Evolutionary conservation across 352 stramenopile genomes (phyloP), one percentile per base, ranked within the genome.

Genomic region (Phytopythium oedochilum): DNA sequence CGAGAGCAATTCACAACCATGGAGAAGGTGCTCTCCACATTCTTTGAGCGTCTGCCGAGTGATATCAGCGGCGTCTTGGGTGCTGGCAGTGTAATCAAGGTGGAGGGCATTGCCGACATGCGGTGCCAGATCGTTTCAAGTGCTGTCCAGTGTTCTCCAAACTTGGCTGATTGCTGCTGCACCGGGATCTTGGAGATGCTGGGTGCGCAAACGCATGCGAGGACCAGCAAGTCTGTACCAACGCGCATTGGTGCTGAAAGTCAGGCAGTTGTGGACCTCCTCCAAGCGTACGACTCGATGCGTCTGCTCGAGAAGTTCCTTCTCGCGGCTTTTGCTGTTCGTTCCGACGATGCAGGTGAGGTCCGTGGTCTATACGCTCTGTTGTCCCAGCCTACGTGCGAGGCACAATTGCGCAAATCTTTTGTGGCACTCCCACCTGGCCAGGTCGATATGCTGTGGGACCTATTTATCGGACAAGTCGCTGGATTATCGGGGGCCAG

Each of bases 201-300:
- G 10, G 76, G 78, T 35, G 18, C 32, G 1, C 68, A 78, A 39
- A 29, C 59, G 46, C 59, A 39, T 45, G 55, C 12, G 25, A 45
- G 57, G 26, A 38, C 57, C 18, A 12, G 29, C 26, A 25, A 29
- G 17, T 59, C 43, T 14, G 17, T n/a, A 34, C 6, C 18, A 4
- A 44, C 57, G 46, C 18, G 57, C 22, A 1, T 51, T 52, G 1
- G 57, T 11, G 56, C 65, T 35, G 59, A 66, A 2, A 86, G 77
- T 40, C 60, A 56, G 8, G 66, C 74, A 11, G 58, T 92, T 39
- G 69, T 80, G 15, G 67, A 83, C 29, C 58, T 95, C 18, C 59
- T 95, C 53, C 70, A 63, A 22, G 85, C 86, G 6, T 92, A 90
- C 65, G 78, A 92, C 53, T 92, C 83, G 0, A 94, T 95, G 86